phyloP scores from a whole-genome alignment of 2,329 filamentous ascomycete genomes.

The Reticulascus tulasneorum region DNA sequence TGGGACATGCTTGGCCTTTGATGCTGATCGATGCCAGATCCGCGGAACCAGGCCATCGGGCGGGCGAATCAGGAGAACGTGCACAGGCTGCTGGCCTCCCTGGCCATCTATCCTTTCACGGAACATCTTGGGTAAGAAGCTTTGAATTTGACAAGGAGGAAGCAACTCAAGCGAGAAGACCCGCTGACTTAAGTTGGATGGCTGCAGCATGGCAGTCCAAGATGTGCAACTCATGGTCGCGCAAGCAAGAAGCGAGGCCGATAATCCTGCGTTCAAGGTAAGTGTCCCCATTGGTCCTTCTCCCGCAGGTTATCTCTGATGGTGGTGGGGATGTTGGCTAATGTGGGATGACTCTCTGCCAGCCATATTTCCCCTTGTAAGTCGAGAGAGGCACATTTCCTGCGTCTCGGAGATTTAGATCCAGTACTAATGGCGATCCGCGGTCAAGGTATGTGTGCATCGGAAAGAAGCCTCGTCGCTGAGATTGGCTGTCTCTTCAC shows the following conservation, averaged over 20 bases:
- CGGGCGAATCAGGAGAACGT: constrained; percentile 50
- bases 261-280: constrained; percentile 54
- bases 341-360: no score
- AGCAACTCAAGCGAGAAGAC: not conserved
- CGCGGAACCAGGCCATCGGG: constrained; percentile 50
- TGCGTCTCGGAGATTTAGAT: no score
- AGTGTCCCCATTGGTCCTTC: constrained; percentile 12
- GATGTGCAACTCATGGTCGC: constrained; percentile 55
- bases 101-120: constrained; percentile 55
- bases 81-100: constrained; percentile 48
- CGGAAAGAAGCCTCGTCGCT: constrained; percentile 48
- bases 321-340: no score
- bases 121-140: constrained; percentile 40
- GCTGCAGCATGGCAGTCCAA: constrained; percentile 49
- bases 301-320: not conserved
- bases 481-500: not conserved
- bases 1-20: not conserved
- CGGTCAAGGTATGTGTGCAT: constrained; percentile 57
- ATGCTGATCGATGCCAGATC: constrained; percentile 30
- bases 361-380: constrained; percentile 62
- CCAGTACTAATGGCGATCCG: not conserved
- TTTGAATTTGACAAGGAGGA: not conserved
- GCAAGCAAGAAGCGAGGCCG: constrained; percentile 50
- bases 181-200: constrained; percentile 2
- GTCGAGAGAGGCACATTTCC: no score